Conservation (phyloP, 306 rosid genomes). For the Macrotyloma uniflorum region DNA sequence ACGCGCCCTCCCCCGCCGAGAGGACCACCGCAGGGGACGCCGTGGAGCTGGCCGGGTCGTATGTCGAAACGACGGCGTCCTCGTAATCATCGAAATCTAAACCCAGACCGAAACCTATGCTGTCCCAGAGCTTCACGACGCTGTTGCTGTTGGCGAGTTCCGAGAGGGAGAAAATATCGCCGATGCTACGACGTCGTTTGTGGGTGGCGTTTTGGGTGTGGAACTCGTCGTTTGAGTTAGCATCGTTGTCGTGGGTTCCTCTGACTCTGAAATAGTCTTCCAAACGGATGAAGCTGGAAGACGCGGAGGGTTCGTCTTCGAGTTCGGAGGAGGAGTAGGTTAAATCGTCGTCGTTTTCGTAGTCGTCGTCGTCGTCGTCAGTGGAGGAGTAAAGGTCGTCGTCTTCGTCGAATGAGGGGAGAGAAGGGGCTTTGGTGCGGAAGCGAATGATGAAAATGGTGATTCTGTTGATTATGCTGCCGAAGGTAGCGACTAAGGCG, state of each 20-base stretch:
- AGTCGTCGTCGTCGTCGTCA: constrained; percentile 34
- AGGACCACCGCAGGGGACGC: constrained; percentile 50
- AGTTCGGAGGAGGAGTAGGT: constrained; percentile 45
- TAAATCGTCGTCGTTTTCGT: constrained; percentile 33
- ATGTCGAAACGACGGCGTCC: constrained; percentile 27
- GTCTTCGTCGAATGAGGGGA: background rate
- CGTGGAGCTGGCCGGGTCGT: constrained; percentile 40
- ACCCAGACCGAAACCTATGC: constrained; percentile 60
- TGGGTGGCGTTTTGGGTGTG: constrained; percentile 26
- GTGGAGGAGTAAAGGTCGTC: constrained; percentile 38
- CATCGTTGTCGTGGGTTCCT: constrained; percentile 34
- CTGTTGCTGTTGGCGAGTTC: constrained; percentile 62
- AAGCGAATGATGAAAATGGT: constrained; percentile 50
- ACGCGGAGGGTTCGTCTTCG: constrained; percentile 34
- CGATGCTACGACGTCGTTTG: constrained; percentile 51
- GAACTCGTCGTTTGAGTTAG: constrained; percentile 27
- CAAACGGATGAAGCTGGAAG: constrained; percentile 18
- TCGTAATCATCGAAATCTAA: constrained; percentile 48
- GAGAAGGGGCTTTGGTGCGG: constrained; percentile 36
- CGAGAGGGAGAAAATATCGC: constrained; percentile 58
- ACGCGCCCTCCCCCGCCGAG: constrained; percentile 33
- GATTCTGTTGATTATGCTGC: constrained; percentile 59
- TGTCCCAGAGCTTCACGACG: constrained; percentile 93
- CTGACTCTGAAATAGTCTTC: constrained; percentile 51
- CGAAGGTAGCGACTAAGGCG: constrained; percentile 67